Evolutionary conservation across 2,329 filamentous ascomycete genomes (phyloP).

Genomic region (Tolypocladium amazonense): DNA sequence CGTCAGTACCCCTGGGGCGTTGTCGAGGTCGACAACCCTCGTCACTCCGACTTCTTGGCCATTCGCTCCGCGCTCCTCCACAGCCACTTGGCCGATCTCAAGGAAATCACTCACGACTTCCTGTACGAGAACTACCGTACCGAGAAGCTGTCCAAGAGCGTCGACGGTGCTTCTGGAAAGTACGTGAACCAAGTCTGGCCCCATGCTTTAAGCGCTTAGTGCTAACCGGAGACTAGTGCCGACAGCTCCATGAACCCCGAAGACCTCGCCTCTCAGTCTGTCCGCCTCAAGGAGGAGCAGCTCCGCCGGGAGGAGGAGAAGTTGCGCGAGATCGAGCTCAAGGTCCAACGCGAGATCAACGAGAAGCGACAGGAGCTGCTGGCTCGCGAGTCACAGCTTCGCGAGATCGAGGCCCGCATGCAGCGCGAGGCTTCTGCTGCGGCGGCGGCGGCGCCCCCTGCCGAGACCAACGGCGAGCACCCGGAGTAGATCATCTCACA

Average conservation of each 20-base stretch:
- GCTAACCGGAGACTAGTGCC: conserved; percentile 43
- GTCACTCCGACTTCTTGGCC: conserved; percentile 96
- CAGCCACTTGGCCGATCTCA: conserved; percentile 94
- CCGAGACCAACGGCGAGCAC: conserved; percentile 45
- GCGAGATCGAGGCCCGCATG: conserved; percentile 98
- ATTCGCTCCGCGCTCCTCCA: conserved; percentile 94
- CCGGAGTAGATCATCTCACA: conserved; percentile 31
- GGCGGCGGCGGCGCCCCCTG: conserved; percentile 25
- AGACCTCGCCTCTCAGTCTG: conserved; percentile 91
- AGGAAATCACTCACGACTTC: conserved; percentile 99
- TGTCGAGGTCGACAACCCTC: conserved; percentile 97
- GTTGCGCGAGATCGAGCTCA: conserved; percentile 97
- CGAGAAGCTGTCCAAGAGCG: conserved; percentile 99
- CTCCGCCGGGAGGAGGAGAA: conserved; percentile 99
- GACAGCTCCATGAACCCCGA: conserved; percentile 84
- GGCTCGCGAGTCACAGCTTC: conserved; percentile 94
- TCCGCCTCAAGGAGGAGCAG: conserved; percentile 98
- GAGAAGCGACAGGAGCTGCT: conserved; percentile 98
- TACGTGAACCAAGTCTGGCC: conserved; percentile 42
- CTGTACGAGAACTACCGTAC: conserved; percentile 99
- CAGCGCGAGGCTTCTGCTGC: conserved; percentile 61
- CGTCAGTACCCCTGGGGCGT: conserved; percentile 99
- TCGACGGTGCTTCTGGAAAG: conserved; percentile 80
- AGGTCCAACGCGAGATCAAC: conserved; percentile 99
- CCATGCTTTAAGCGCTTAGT: neutral